phyloP scores from a whole-genome alignment of 2,329 filamentous ascomycete genomes.

The Penicillium capsulatum region DNA sequence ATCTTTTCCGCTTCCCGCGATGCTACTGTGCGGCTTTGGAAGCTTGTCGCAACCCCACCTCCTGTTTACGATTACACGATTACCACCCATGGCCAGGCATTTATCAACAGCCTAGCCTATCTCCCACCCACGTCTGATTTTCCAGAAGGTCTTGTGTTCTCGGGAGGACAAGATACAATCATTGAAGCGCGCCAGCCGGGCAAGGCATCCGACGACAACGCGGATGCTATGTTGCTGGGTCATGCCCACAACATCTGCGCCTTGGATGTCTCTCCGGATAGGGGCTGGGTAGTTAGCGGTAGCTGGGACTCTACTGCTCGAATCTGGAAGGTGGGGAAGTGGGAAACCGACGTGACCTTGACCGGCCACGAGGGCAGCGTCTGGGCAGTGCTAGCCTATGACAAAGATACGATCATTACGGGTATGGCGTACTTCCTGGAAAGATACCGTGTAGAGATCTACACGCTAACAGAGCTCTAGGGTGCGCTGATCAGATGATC shows the following conservation, averaged over 20 bases:
- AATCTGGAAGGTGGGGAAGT: conserved; percentile 79
- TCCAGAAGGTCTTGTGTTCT: conserved; percentile 76
- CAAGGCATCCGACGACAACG: conserved; percentile 65
- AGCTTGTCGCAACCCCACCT: conserved; percentile 60
- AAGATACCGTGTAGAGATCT: neutral
- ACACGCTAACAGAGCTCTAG: conserved; percentile 40
- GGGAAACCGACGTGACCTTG: conserved; percentile 71
- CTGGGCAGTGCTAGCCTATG: conserved; percentile 85
- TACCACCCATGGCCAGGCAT: conserved; percentile 73
- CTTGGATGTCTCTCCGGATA: conserved; percentile 70
- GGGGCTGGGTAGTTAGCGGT: conserved; percentile 76
- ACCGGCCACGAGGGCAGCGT: conserved; percentile 76
- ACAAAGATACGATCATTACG: conserved; percentile 75
- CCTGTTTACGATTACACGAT: conserved; percentile 74
- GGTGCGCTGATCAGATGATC: conserved; percentile 84
- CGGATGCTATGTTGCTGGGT: conserved; percentile 79
- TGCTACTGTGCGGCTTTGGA: conserved; percentile 84
- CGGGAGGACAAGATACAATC: conserved; percentile 85
- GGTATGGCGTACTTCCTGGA: conserved; percentile 37
- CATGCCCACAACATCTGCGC: conserved; percentile 86
- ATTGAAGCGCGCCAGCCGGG: conserved; percentile 80
- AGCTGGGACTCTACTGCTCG: conserved; percentile 89
- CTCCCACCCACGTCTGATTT: conserved; percentile 64
- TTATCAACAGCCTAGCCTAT: conserved; percentile 81
- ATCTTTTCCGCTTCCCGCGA: conserved; percentile 87